Evolutionary conservation across 306 rosid species (phyloP).

Genomic region (Spatholobus suberectus): DNA sequence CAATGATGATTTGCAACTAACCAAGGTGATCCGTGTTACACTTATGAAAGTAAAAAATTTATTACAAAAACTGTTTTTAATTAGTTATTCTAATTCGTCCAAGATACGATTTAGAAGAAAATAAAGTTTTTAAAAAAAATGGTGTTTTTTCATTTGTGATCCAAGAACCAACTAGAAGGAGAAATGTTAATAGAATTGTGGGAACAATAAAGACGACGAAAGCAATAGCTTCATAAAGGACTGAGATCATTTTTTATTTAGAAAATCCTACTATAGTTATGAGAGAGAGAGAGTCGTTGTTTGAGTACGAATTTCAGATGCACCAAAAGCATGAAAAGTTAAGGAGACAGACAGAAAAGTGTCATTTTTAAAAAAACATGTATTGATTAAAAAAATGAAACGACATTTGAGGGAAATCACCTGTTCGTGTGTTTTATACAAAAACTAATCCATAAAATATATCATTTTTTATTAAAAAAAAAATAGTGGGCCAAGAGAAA

Average conservation of each 20-base stretch:
- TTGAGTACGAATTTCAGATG: too few relatives aligned
- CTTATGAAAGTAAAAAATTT: background rate
- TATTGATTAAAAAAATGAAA: background rate
- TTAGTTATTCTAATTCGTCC: background rate
- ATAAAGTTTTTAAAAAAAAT: too few relatives aligned
- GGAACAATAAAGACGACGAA: background rate
- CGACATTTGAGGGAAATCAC: background rate
- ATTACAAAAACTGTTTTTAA: too few relatives aligned
- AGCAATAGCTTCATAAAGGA: background rate
- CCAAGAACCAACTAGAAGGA: background rate
- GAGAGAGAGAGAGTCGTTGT: background rate
- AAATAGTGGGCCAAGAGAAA: background rate
- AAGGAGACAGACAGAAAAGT: background rate
- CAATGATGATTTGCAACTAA: too few relatives aligned
- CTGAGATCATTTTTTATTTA: too few relatives aligned
- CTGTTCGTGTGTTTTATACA: background rate
- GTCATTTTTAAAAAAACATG: background rate
- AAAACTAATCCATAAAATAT: background rate
- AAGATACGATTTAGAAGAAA: background rate
- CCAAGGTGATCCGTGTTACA: background rate
- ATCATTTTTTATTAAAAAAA: background rate
- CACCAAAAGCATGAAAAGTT: background rate
- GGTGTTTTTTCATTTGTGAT: too few relatives aligned
- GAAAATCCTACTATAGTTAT: too few relatives aligned
- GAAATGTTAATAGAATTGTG: too few relatives aligned